phyloP scores from a whole-genome alignment of 2,329 filamentous ascomycete genomes.

The Acephala macrosclerotiorum region DNA sequence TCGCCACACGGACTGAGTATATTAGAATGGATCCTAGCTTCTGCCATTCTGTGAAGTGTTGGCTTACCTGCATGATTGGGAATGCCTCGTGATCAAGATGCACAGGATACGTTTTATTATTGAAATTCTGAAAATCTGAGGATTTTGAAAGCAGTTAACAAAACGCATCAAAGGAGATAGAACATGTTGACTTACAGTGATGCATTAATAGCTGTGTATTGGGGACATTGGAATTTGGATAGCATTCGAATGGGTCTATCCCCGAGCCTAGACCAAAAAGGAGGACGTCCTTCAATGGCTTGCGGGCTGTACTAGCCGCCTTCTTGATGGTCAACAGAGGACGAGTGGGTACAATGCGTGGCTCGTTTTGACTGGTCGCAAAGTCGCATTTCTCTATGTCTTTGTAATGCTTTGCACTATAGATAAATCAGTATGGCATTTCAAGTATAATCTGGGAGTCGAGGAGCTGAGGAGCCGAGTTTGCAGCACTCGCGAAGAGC shows the following conservation, averaged over 20 bases:
- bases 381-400: constrained; percentile 20
- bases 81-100: constrained; percentile 10
- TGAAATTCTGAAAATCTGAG: constrained; percentile 19
- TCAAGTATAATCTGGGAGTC: too few species aligned
- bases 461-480: too few species aligned
- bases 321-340: constrained; percentile 4
- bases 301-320: not conserved
- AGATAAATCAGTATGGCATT: too few species aligned
- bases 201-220: constrained; percentile 18
- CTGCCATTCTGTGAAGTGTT: too few species aligned
- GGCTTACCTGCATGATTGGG: constrained; percentile 12
- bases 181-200: constrained; percentile 15
- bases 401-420: constrained; percentile 13
- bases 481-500: too few species aligned
- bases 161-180: not conserved
- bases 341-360: not conserved
- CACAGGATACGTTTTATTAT: constrained; percentile 12
- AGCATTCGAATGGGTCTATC: constrained; percentile 19
- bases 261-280: constrained; percentile 2
- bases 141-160: not conserved
- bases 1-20: constrained; percentile 15
- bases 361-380: not conserved
- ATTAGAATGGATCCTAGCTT: not conserved
- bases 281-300: not conserved
- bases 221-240: constrained; percentile 14